Conservation (phyloP, 2,329 filamentous ascomycete species). For the Verticillium isaacii region DNA sequence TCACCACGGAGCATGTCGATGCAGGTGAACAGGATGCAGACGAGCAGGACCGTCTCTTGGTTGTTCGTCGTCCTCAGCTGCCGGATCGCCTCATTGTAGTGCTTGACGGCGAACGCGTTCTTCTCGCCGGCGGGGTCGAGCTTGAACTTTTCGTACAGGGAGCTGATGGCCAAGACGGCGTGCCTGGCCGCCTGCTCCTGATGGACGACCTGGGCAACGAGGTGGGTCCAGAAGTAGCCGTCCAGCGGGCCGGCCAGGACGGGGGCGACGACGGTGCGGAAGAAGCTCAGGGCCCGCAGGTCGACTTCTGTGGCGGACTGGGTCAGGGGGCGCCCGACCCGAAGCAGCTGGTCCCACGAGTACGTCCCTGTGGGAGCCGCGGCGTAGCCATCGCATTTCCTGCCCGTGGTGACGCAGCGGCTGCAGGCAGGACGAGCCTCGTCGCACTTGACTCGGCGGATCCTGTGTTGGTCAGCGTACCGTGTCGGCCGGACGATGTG, state of each 20-base stretch:
- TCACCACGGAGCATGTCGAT: slow-evolving; percentile 36
- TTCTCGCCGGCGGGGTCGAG: slow-evolving; percentile 3
- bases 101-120: slow-evolving; percentile 27
- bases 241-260: slow-evolving; percentile 28
- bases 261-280: slow-evolving; percentile 29
- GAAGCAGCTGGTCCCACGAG: slow-evolving; percentile 30
- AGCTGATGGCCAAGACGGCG: slow-evolving; percentile 32
- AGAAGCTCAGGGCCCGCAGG: slow-evolving; percentile 29
- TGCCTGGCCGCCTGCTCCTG: slow-evolving; percentile 20
- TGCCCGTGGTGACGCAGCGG: slow-evolving; percentile 19
- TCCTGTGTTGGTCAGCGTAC: slow-evolving; percentile 8
- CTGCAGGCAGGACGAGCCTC: slow-evolving; percentile 21
- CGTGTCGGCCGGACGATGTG: background rate
- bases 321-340: slow-evolving; percentile 15
- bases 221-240: slow-evolving; percentile 34
- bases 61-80: slow-evolving; percentile 17
- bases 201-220: slow-evolving; percentile 30
- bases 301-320: slow-evolving; percentile 18
- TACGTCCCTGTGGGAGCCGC: slow-evolving; percentile 3
- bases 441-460: slow-evolving; percentile 26
- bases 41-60: slow-evolving; percentile 29
- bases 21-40: slow-evolving; percentile 37
- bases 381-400: slow-evolving; percentile 27
- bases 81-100: slow-evolving; percentile 36
- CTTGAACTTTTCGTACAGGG: slow-evolving; percentile 28